Base-by-base conservation (phyloP, 129 eudicot species). In the Pittosporum tobira region DNA sequence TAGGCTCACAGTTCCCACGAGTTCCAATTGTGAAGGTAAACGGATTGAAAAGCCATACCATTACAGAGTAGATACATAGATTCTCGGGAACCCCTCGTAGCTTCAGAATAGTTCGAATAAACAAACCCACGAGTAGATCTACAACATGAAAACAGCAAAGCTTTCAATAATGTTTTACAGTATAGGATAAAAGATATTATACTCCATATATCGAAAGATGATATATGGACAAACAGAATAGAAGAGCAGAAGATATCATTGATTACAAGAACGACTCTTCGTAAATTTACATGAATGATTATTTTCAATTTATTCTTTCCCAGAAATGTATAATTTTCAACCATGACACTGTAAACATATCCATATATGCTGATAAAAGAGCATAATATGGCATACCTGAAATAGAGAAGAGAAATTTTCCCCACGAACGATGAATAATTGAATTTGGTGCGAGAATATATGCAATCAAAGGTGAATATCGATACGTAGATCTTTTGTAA, bases 21-120 rank as follows among this genome's bases (percentile, higher is more conserved):
- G 99, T 93, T 71, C 99, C 99, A 66, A 93, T 93, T 38, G 99
- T 93, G 79, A 93, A 93, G 64, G 99, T 93, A 64, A 87, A 93
- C 8, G 99, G 99, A 70, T 93, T 93, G 68, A 93, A 93, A 75
- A 93, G 94, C 99, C 99, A 93, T 45, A 84, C 67, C 69, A 77
- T 75, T 11, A 83, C 82, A 11, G 94, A 81, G 64, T 78, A 81
- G 38, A 72, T 59, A 67, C 76, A 76, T 18, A 74, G 28, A 27
- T 74, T 75, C 44, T 93, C 91, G 51, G 99, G 90, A 24, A 93
- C 96, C 28, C 91, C 94, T 66, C 96, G 87, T 58, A 87, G 81
- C 84, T 87, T 93, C 70, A 93, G 79, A 77, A 93, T 87, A 51
- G 50, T 57, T 43, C 73, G 88, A 65, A 93, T 93, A 60, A 93